Evolutionary conservation across 305 asterid genomes (phyloP), one percentile per base, ranked within the genome.

Genomic region (Coffea humblotiana): DNA sequence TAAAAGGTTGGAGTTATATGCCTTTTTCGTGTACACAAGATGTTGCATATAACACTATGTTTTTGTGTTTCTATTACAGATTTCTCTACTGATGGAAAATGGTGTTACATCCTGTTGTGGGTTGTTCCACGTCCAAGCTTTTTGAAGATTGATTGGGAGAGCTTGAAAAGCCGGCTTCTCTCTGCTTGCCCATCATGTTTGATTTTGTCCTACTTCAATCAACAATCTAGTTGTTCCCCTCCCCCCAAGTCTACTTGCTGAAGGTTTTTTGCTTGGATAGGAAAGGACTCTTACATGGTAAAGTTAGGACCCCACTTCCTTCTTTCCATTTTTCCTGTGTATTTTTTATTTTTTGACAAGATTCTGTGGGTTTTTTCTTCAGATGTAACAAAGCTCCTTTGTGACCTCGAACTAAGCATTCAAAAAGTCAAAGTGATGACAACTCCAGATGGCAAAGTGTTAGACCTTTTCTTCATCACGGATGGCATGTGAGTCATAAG

Each of bases 351-450:
- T 74, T 4, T 58, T 51, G n/a, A 45, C 72, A 66, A 58, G 18
- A 65, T 14, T 40, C 43, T 40, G 43, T 40, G 43, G 43, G 43
- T 56, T 45, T 29, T 54, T 64, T 81, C 10, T 75, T 37, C 35
- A 87, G 90, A 88, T 88, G 89, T 84, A 73, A 86, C 90, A 64
- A 88, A 86, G 74, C 82, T 84, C 76, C 89, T 88, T 47, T 82
- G 85, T 43, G 88, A 85, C 80, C 85, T 81, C 37, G 88, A 88
- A 82, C 78, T 88, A 49, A 54, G 84, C 40, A 88, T 88, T 75
- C 90, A 88, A 79, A 87, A 87, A 80, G 89, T 89, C 63, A 89
- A 89, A 81, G 89, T 89, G 27, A 86, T 81, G 84, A 88, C 89
- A 68, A 88, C 90, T 23, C 90, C 90, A n/a, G 90, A 88, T 60